Evolutionary conservation across 352 stramenopile genomes (phyloP).

Genomic region (Pythium phragmiticola): DNA sequence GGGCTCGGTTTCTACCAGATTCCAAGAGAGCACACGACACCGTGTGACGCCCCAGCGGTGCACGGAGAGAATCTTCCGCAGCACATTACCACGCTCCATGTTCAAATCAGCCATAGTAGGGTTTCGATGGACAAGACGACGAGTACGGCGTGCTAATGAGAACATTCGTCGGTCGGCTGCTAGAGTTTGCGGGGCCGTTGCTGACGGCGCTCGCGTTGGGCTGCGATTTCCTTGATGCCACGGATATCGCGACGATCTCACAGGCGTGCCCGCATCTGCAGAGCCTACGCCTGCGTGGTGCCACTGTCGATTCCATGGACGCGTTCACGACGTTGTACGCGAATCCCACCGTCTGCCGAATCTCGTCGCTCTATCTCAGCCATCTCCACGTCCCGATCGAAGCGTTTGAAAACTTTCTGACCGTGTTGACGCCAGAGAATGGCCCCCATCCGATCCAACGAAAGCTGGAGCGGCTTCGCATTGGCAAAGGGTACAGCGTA

Average conservation of each 20-base stretch:
- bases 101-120: neutral
- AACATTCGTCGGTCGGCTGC: neutral
- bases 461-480: neutral
- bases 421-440: neutral
- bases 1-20: conserved; percentile 3
- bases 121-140: neutral
- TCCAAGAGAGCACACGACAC: neutral
- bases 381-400: conserved; percentile 7
- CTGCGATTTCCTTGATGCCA: neutral
- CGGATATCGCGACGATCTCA: neutral
- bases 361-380: conserved; percentile 2
- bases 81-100: neutral
- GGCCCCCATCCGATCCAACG: neutral
- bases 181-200: neutral
- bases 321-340: neutral
- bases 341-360: neutral
- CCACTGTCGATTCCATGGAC: neutral
- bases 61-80: neutral
- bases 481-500: neutral
- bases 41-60: neutral
- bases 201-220: neutral
- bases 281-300: neutral
- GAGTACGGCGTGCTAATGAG: neutral
- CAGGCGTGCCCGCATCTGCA: neutral
- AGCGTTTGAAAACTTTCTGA: neutral